phyloP scores from a whole-genome alignment of 2,329 filamentous ascomycete genomes.

The Aspergillus ochraceus region DNA sequence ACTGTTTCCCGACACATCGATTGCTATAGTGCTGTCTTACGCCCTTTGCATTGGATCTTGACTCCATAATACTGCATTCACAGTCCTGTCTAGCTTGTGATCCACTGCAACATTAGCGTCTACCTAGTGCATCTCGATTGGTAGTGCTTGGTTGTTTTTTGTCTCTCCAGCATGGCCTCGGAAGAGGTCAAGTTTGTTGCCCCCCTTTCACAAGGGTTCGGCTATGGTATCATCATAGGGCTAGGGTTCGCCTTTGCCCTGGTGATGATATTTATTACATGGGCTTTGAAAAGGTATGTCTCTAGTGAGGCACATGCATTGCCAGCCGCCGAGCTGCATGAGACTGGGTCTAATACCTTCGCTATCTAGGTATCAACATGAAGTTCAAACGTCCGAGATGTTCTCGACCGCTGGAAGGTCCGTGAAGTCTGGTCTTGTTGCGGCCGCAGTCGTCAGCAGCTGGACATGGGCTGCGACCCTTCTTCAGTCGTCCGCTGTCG shows the following conservation, averaged over 20 bases:
- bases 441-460: conserved; percentile 84
- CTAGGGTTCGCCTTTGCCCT: conserved; percentile 73
- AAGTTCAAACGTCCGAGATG: conserved; percentile 84
- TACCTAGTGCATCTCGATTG: neutral
- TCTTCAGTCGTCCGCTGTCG: conserved; percentile 76
- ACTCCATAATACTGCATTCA: neutral
- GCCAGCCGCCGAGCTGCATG: neutral
- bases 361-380: conserved; percentile 61
- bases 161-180: conserved; percentile 19
- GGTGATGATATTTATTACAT: conserved; percentile 73
- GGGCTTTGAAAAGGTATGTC: conserved; percentile 61
- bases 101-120: neutral
- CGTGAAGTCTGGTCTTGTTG: conserved; percentile 85
- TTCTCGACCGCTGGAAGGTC: conserved; percentile 86
- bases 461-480: conserved; percentile 93
- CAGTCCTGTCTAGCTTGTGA: neutral
- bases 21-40: neutral
- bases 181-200: conserved; percentile 30
- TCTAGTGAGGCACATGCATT: neutral
- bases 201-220: conserved; percentile 59
- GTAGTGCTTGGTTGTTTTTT: no score
- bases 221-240: conserved; percentile 76
- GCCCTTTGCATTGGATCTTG: neutral
- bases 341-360: neutral
- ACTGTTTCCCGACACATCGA: neutral